Percentiles rank a stretch among this genome's conserved stretches.
Conservation (phyloP, 1,284 basidiomycete species). For the Puccinia polysora region DNA sequence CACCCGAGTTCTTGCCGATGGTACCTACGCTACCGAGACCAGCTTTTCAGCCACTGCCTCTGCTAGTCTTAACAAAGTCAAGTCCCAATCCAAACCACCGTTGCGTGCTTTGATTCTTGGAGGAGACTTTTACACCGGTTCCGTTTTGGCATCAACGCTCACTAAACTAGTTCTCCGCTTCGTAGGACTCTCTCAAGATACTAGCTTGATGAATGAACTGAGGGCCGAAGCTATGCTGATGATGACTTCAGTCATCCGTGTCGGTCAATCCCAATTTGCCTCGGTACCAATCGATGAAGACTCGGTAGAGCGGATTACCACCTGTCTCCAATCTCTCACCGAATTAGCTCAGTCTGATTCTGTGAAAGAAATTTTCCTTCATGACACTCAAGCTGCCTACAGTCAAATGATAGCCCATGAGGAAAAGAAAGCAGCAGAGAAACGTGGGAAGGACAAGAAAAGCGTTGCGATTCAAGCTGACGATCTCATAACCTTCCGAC, state of each 20-base stretch:
- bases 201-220: constrained; percentile 64
- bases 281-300: constrained; percentile 95
- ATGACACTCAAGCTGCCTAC: constrained; percentile 87
- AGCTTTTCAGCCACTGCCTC: constrained; percentile 71
- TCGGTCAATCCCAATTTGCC: constrained; percentile 93
- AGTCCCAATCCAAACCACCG: constrained; percentile 82
- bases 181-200: constrained; percentile 62
- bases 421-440: constrained; percentile 85
- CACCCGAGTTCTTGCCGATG: constrained; percentile 78
- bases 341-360: constrained; percentile 64
- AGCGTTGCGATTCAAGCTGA: constrained; percentile 75
- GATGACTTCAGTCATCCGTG: constrained; percentile 93
- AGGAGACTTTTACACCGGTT: constrained; percentile 95
- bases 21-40: constrained; percentile 96
- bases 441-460: constrained; percentile 71
- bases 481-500: constrained; percentile 84
- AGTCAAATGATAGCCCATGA: constrained; percentile 88
- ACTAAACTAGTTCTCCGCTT: constrained; percentile 88
- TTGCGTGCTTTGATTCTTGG: constrained; percentile 82
- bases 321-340: constrained; percentile 82
- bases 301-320: constrained; percentile 91
- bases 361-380: constrained; percentile 80
- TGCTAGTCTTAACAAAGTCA: constrained; percentile 71
- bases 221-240: constrained; percentile 95
- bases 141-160: constrained; percentile 79